Base-by-base conservation (phyloP, 2,329 filamentous ascomycete genomes). In the Pseudopyrenochaeta lycopersici region DNA sequence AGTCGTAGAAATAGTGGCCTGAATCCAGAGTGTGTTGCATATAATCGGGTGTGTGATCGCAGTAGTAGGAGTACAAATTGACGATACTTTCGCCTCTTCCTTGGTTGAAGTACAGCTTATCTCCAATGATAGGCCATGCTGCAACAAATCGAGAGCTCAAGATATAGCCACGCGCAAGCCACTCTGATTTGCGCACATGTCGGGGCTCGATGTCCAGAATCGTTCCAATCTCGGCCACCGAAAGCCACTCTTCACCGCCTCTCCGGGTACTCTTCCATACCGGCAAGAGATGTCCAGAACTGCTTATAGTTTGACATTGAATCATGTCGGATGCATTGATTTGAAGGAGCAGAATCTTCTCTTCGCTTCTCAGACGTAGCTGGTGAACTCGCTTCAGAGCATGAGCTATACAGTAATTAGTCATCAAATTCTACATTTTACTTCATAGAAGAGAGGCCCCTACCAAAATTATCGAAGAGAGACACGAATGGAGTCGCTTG, bases 391-490 rank as follows among this genome's bases (percentile, higher is more conserved):
- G 40, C 27, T 30, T 42, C 12, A 42, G 18, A 10, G 40, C 40
- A 17, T 42, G 21, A 7, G 40, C 40, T 42, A 31, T 6, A 4
- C 4, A 21, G 2, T 20, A 18, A n/a, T 14, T 23, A 20, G 9
- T 23, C 14, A 14, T 14, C 2, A 21, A 14, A 18, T 14, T 12
- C 5, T 23, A 11, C 2, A 10, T 2, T 17, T 17, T 5, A 2
- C 6, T 4, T 29, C 15, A 30, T 1, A 9, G 1, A 23, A 17
- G 29, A 10, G 4, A 20, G 7, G 14, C 5, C n/a, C 10, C 17
- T 41, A 51, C 49, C 42, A 35, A 51, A 51, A 30, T 46, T 17
- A 3, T 35, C 43, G 4, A 51, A 51, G 32, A 51, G 41, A 14
- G 49, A 21, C 7, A 51, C 39, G 41, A 46, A 51, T 1, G 41